Evolutionary conservation across 2,329 filamentous ascomycete genomes (phyloP).

Genomic region (Apiospora saccharicola): DNA sequence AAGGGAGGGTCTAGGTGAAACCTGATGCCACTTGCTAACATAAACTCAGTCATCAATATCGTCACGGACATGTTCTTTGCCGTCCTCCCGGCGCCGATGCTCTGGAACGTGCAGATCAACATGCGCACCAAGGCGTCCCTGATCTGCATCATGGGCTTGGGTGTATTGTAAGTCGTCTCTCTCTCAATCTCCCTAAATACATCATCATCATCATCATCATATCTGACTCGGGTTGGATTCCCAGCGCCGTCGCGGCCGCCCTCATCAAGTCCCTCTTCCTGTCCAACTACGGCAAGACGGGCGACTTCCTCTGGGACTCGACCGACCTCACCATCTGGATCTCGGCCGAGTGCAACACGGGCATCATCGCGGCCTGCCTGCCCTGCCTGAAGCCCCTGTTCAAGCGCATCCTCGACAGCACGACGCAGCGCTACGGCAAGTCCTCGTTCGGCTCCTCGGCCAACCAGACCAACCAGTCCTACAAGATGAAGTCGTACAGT

Average conservation of each 20-base stretch:
- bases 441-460: constrained; percentile 34
- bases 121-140: constrained; percentile 49
- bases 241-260: constrained; percentile 47
- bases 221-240: not conserved
- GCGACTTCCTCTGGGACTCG: constrained; percentile 54
- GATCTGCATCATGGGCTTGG: constrained; percentile 50
- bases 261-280: constrained; percentile 51
- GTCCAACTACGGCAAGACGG: constrained; percentile 46
- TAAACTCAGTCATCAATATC: constrained; percentile 40
- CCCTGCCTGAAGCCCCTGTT: constrained; percentile 46
- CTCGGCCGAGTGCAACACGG: constrained; percentile 47
- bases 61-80: constrained; percentile 49
- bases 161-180: constrained; percentile 45
- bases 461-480: constrained; percentile 30
- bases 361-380: constrained; percentile 47
- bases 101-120: constrained; percentile 51
- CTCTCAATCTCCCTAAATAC: not conserved
- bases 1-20: not conserved
- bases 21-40: not conserved
- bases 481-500: constrained; percentile 24
- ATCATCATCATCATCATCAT: not conserved
- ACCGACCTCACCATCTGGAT: constrained; percentile 57
- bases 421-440: constrained; percentile 36
- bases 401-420: constrained; percentile 42
- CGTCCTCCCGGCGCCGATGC: constrained; percentile 47